phyloP scores from a whole-genome alignment of 1,284 basidiomycete species.

The Ceratobasidium sp. region DNA sequence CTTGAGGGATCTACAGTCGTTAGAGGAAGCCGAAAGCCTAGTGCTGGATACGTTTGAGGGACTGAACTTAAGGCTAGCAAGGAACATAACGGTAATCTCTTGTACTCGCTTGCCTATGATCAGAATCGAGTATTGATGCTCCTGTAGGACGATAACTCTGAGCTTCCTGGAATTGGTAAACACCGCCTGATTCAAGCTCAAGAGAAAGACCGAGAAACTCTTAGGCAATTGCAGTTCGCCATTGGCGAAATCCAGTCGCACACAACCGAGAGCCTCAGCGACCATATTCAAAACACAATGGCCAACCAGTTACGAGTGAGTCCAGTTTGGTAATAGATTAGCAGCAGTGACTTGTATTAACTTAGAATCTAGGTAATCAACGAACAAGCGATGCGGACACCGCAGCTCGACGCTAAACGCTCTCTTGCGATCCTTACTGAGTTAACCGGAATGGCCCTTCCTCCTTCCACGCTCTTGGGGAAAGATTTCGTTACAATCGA shows the following conservation, averaged over 20 bases:
- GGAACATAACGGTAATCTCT: too few relatives aligned
- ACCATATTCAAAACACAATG: conserved; percentile 2
- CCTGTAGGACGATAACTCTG: too few relatives aligned
- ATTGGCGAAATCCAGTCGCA: neutral
- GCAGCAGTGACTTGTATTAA: neutral
- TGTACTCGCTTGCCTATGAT: too few relatives aligned
- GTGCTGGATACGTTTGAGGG: too few relatives aligned
- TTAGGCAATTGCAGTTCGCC: neutral
- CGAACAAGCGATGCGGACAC: neutral
- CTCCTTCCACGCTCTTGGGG: conserved; percentile 28
- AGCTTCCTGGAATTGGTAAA: too few relatives aligned
- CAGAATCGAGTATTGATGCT: too few relatives aligned
- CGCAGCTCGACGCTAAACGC: conserved; percentile 31
- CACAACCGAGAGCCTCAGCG: neutral
- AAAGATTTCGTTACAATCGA: conserved; percentile 34
- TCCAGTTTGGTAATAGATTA: neutral
- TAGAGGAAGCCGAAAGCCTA: too few relatives aligned
- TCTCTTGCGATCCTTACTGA: conserved; percentile 30
- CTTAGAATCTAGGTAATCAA: conserved; percentile 1
- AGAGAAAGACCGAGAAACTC: neutral
- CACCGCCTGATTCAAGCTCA: neutral
- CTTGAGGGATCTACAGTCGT: too few relatives aligned
- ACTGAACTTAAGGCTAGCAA: too few relatives aligned
- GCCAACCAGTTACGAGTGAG: conserved; percentile 7
- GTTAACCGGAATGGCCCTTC: conserved; percentile 27